Evolutionary conservation across 208 protist genomes (phyloP).

Genomic region (Leishmania mexicana): DNA sequence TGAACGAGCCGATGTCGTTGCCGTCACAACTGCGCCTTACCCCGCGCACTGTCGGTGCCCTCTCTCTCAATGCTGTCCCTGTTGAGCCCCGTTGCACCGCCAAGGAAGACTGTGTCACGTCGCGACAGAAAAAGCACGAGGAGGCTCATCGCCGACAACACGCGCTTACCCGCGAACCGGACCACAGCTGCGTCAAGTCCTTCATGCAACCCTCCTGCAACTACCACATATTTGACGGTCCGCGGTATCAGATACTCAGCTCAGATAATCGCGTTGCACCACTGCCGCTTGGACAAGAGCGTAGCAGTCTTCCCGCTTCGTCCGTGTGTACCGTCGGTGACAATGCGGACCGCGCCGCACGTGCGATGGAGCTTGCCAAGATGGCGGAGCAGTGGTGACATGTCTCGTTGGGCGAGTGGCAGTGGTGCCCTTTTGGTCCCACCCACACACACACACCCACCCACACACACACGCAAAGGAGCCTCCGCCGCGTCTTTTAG

Average conservation of each 20-base stretch:
- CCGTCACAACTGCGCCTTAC: slow-evolving; percentile 64
- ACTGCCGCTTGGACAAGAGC: background rate
- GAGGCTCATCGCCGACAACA: slow-evolving; percentile 26
- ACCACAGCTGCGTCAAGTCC: slow-evolving; percentile 43
- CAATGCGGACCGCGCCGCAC: slow-evolving; percentile 1
- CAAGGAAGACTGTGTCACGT: background rate
- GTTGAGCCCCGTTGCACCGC: background rate
- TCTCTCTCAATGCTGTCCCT: slow-evolving; percentile 42
- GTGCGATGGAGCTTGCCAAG: slow-evolving; percentile 25
- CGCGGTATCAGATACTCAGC: slow-evolving; percentile 22
- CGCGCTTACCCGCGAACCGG: slow-evolving; percentile 29
- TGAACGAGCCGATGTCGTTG: slow-evolving; percentile 82
- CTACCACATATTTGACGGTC: slow-evolving; percentile 45
- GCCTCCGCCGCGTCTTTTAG: background rate
- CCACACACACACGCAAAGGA: background rate
- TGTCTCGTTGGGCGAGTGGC: background rate
- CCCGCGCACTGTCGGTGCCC: slow-evolving; percentile 58
- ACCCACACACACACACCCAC: too few relatives aligned
- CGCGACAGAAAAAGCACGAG: slow-evolving; percentile 1
- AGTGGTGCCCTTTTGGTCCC: background rate
- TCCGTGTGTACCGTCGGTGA: background rate
- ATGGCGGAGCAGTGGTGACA: slow-evolving; percentile 7
- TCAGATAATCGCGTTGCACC: slow-evolving; percentile 12
- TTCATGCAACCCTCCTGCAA: slow-evolving; percentile 61
- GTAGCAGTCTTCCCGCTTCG: background rate